phyloP scores from a whole-genome alignment of 345 rosid species.

The Firmiana major region DNA sequence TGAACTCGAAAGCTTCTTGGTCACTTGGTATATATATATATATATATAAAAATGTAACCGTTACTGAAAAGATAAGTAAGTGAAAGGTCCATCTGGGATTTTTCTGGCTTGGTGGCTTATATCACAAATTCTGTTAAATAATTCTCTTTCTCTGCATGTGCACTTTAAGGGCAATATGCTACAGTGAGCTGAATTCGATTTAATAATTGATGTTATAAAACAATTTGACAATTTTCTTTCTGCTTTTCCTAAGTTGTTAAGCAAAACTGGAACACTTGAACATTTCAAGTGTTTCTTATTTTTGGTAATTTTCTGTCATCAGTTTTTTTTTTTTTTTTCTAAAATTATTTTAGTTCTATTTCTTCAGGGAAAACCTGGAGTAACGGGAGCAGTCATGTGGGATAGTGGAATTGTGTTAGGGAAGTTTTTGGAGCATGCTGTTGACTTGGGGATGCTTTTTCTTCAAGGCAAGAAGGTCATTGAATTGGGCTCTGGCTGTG shows the following conservation, averaged over 20 bases:
- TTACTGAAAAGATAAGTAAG: not conserved
- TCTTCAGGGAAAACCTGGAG: conserved; percentile 71
- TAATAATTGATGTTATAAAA: not conserved
- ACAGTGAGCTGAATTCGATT: not conserved
- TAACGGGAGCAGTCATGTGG: conserved; percentile 93
- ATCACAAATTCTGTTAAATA: not conserved
- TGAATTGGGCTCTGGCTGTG: conserved; percentile 93
- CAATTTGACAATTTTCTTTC: not conserved
- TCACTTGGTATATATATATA: not conserved
- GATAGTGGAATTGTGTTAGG: conserved; percentile 86
- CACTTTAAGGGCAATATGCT: not conserved
- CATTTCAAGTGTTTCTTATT: not conserved
- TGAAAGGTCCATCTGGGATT: not conserved
- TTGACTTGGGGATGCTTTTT: conserved; percentile 59
- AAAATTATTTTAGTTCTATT: not conserved
- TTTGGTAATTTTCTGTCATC: not conserved
- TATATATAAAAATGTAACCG: not conserved
- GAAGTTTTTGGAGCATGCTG: conserved; percentile 90
- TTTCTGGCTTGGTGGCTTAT: not conserved
- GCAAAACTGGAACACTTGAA: not conserved
- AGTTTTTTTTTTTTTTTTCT: not conserved
- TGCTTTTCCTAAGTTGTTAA: not conserved
- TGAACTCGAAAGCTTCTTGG: not conserved
- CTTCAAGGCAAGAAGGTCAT: conserved; percentile 71
- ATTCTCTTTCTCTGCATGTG: not conserved